These are phyloP conservation scores for Myochromella boudieri DNA, from an alignment of 768 basidiomycete genomes.

Conservation along the genomic window DNA sequence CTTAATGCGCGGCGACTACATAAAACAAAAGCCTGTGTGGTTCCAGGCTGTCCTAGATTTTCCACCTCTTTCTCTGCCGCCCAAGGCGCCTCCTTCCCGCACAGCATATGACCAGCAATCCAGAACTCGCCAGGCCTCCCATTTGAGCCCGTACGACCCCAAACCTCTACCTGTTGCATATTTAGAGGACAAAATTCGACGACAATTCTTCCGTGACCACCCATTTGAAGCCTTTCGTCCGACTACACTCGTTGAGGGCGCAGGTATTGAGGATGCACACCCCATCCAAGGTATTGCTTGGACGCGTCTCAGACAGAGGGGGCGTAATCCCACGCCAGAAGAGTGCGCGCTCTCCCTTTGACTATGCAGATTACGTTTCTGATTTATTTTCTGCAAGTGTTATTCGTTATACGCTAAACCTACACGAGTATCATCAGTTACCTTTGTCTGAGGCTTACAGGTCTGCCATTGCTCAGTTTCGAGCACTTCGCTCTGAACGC, in stretches of 20 bases:
- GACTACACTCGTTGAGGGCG: conserved; percentile 71
- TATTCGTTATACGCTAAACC: conserved; percentile 76
- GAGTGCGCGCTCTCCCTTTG: conserved; percentile 61
- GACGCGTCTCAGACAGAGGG: conserved; percentile 79
- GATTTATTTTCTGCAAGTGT: conserved; percentile 46
- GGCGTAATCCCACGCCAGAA: conserved; percentile 81
- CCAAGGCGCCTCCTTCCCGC: conserved; percentile 65
- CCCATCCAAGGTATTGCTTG: conserved; percentile 62
- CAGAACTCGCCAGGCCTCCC: conserved; percentile 21
- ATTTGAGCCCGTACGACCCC: conserved; percentile 37
- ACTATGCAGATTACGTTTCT: conserved; percentile 10
- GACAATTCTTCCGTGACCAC: conserved; percentile 93
- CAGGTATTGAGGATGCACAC: conserved; percentile 53
- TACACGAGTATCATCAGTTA: conserved; percentile 62
- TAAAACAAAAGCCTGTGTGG: conserved; percentile 76
- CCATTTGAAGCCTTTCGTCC: conserved; percentile 94
- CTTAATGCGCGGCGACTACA: conserved; percentile 63
- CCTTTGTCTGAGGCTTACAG: conserved; percentile 81
- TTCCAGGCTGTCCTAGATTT: conserved; percentile 81
- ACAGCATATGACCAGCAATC: conserved; percentile 48
- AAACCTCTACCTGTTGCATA: conserved; percentile 67
- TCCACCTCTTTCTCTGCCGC: conserved; percentile 85
- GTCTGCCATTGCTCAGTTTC: conserved; percentile 80
- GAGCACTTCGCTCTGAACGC: conserved; percentile 82
- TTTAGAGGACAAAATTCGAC: conserved; percentile 81